Percentiles rank a stretch among this genome's conserved stretches.
These are phyloP conservation scores for Dryas octopetala DNA, from an alignment of 306 rosid species.

Conservation along the genomic window DNA sequence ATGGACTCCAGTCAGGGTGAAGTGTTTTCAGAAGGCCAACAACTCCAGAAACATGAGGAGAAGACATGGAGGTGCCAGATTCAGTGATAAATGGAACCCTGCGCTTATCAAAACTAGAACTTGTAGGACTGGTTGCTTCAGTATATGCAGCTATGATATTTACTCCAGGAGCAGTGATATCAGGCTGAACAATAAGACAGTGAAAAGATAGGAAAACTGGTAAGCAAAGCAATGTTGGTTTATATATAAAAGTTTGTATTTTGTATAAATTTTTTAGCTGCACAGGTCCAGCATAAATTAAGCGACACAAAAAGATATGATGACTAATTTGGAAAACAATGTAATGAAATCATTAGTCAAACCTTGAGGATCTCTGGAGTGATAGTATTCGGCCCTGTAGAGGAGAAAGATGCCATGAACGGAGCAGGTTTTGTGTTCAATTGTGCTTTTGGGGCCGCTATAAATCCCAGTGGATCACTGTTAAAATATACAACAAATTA, in stretches of 20 bases:
- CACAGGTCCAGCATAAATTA: no score
- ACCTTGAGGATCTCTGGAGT: slow-evolving; percentile 65
- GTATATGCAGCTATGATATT: slow-evolving; percentile 62
- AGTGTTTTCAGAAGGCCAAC: slow-evolving; percentile 66
- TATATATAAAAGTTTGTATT: no score
- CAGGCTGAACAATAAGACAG: slow-evolving; percentile 48
- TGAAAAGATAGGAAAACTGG: no score
- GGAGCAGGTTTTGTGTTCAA: slow-evolving; percentile 57
- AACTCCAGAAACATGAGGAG: slow-evolving; percentile 76
- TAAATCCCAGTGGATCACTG: slow-evolving; percentile 60
- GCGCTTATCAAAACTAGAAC: slow-evolving; percentile 35
- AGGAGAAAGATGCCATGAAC: slow-evolving; percentile 67
- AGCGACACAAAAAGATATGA: background rate
- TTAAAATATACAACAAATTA: background rate
- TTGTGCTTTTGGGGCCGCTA: slow-evolving; percentile 40
- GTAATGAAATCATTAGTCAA: background rate
- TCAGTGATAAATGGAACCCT: slow-evolving; percentile 42
- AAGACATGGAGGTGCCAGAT: slow-evolving; percentile 86
- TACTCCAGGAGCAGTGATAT: slow-evolving; percentile 76
- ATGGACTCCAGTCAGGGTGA: slow-evolving; percentile 63
- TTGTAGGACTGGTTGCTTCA: slow-evolving; percentile 46
- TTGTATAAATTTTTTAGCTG: no score
- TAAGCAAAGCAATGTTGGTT: no score
- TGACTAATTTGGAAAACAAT: background rate
- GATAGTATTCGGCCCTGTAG: slow-evolving; percentile 57